A percentile compares a stretch with the other conserved stretches of the same genome.
Conservation (phyloP, 2,329 filamentous ascomycete species). For the Rachicladosporium sp. region DNA sequence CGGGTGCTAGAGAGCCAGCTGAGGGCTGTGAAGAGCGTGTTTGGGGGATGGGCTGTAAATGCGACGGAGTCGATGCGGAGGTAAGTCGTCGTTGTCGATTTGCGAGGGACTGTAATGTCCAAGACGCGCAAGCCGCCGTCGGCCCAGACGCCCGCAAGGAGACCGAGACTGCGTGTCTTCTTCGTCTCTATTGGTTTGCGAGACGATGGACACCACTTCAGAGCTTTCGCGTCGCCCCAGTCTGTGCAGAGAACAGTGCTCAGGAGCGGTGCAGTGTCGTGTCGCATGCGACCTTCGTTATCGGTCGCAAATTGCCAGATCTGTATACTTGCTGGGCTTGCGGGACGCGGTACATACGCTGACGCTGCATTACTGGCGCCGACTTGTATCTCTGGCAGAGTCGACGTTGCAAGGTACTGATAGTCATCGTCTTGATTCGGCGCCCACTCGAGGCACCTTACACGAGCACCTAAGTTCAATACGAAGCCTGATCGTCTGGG, state of each 20-base stretch:
- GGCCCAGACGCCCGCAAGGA: constrained; percentile 46
- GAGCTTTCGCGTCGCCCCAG: constrained; percentile 42
- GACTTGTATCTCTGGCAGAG: constrained; percentile 1
- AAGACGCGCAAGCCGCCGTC: constrained; percentile 46
- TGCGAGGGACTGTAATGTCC: constrained; percentile 29
- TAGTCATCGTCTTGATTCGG: constrained; percentile 29
- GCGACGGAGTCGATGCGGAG: constrained; percentile 35
- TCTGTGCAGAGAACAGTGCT: constrained; percentile 42
- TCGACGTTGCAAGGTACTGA: constrained; percentile 44
- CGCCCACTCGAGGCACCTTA: constrained; percentile 39
- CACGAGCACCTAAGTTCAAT: constrained; percentile 41
- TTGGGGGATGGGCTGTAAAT: constrained; percentile 39
- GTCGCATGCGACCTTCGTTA: constrained; percentile 30
- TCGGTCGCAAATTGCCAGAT: constrained; percentile 44
- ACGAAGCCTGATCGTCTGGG: constrained; percentile 33
- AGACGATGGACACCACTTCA: constrained; percentile 45
- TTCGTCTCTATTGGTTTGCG: constrained; percentile 15
- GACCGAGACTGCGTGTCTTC: constrained; percentile 27
- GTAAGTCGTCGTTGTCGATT: constrained; percentile 11
- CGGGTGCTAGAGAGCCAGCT: constrained; percentile 45
- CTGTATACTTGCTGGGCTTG: constrained; percentile 41
- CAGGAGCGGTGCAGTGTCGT: constrained; percentile 32
- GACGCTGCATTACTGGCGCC: constrained; percentile 19
- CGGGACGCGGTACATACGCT: constrained; percentile 38
- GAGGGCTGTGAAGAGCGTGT: constrained; percentile 43